Conservation (phyloP, 2,329 filamentous ascomycete genomes). For the Colletotrichum sansevieriae region DNA sequence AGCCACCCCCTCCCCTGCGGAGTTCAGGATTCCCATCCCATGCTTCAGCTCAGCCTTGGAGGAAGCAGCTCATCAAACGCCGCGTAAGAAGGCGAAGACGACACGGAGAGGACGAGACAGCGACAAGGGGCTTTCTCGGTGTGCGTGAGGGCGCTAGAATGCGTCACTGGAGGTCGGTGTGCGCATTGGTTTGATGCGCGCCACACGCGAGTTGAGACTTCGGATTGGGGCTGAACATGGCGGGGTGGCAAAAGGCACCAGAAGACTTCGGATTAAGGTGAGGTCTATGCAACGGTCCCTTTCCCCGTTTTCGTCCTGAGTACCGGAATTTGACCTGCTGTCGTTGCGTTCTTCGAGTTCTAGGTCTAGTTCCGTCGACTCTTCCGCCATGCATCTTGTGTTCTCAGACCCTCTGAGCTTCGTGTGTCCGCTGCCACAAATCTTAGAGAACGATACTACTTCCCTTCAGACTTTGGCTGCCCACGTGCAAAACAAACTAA, state of each 20-base stretch:
- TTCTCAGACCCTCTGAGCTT: too few species aligned
- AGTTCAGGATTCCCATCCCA: conserved; percentile 1
- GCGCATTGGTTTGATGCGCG: conserved; percentile 11
- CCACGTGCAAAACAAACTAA: too few species aligned
- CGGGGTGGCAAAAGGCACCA: too few species aligned
- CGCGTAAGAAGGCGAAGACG: neutral
- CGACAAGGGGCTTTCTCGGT: neutral
- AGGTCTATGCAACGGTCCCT: conserved; percentile 22
- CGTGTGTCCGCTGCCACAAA: too few species aligned
- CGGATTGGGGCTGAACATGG: neutral
- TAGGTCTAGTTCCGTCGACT: neutral
- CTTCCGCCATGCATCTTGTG: too few species aligned
- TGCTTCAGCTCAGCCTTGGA: conserved; percentile 14
- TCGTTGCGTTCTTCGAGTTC: too few species aligned
- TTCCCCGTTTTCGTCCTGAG: neutral
- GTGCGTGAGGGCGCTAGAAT: neutral
- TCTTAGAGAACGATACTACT: too few species aligned
- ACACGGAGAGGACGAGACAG: neutral
- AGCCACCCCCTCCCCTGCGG: neutral
- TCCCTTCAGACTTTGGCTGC: too few species aligned
- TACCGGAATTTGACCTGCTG: too few species aligned
- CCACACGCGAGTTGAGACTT: neutral
- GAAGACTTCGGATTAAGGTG: conserved; percentile 10
- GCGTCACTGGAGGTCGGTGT: conserved; percentile 14
- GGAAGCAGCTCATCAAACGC: neutral